A percentile compares a stretch with the other conserved stretches of the same genome.
These are phyloP conservation scores for Marasmius oreades DNA, from an alignment of 1,284 basidiomycete species.

Conservation along the genomic window DNA sequence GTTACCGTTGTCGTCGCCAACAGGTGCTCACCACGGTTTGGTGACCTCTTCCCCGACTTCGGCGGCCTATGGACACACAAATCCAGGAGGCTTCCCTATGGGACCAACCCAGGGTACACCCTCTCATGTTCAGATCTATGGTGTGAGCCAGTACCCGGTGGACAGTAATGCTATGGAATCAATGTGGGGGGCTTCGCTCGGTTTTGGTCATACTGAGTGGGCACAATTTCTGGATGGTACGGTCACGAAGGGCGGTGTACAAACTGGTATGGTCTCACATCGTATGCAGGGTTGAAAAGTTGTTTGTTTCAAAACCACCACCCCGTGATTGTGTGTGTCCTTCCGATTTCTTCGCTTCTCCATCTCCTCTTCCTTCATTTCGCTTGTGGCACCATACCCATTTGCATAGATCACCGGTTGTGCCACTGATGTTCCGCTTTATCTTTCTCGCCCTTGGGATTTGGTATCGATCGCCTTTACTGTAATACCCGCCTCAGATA, in stretches of 20 bases:
- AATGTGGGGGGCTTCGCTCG: constrained; percentile 60
- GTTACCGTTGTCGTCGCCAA: constrained; percentile 18
- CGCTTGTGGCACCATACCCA: neutral
- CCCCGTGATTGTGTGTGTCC: neutral
- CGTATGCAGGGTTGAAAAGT: constrained; percentile 9
- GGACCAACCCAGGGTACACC: neutral
- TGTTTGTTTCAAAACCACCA: neutral
- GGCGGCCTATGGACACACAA: neutral
- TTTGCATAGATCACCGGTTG: neutral
- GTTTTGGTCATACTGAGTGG: constrained; percentile 60
- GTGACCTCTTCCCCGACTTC: constrained; percentile 1
- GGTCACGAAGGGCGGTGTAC: constrained; percentile 2
- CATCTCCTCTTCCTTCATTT: neutral
- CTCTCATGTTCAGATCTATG: constrained; percentile 2
- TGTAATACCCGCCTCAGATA: neutral
- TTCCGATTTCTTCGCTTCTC: neutral
- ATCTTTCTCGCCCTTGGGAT: neutral
- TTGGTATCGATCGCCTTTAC: neutral
- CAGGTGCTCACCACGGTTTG: neutral
- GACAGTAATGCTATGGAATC: constrained; percentile 45
- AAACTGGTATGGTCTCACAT: constrained; percentile 6
- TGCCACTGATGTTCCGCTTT: neutral
- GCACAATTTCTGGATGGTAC: constrained; percentile 35
- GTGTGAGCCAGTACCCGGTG: constrained; percentile 29
- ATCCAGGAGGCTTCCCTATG: neutral